phyloP scores from a whole-genome alignment of 768 basidiomycete genomes.

The Lactarius akahatsu region DNA sequence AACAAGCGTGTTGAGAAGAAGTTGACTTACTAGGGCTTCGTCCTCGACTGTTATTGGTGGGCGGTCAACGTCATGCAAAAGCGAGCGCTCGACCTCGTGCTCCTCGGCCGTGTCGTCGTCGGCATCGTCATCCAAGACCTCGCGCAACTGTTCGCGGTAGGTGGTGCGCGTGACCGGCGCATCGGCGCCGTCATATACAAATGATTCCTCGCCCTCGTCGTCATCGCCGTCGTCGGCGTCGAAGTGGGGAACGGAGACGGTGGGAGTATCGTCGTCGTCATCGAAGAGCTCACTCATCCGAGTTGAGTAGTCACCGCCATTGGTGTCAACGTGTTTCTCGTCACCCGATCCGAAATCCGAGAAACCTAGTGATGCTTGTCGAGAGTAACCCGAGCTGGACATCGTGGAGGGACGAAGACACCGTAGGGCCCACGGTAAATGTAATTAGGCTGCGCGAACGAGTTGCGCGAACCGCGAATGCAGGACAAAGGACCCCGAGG shows the following conservation, averaged over 20 bases:
- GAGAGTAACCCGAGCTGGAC: slow-evolving; percentile 13
- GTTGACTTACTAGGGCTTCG: slow-evolving; percentile 36
- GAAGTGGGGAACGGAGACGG: slow-evolving; percentile 5
- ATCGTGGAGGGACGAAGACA: slow-evolving; percentile 7
- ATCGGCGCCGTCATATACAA: slow-evolving; percentile 74
- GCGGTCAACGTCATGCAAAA: slow-evolving; percentile 38
- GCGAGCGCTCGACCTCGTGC: slow-evolving; percentile 47
- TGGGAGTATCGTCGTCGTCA: slow-evolving; percentile 34
- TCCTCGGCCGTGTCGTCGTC: slow-evolving; percentile 39
- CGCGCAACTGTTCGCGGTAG: slow-evolving; percentile 68
- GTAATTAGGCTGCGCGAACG: too few species aligned
- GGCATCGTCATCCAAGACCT: slow-evolving; percentile 66
- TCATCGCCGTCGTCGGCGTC: slow-evolving; percentile 35
- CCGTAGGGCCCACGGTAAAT: too few species aligned
- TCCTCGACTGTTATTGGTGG: slow-evolving; percentile 13
- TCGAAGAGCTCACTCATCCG: slow-evolving; percentile 67
- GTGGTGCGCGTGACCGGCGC: slow-evolving; percentile 47
- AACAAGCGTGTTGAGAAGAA: slow-evolving; percentile 28
- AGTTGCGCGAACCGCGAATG: slow-evolving; percentile 1
- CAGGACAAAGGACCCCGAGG: neutral
- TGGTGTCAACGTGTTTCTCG: slow-evolving; percentile 43
- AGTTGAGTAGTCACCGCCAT: slow-evolving; percentile 59
- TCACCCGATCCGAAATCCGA: slow-evolving; percentile 44
- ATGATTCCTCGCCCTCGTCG: slow-evolving; percentile 52
- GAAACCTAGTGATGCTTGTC: slow-evolving; percentile 34